phyloP scores from a whole-genome alignment of 129 eudicot genomes.

The Tagetes erecta region DNA sequence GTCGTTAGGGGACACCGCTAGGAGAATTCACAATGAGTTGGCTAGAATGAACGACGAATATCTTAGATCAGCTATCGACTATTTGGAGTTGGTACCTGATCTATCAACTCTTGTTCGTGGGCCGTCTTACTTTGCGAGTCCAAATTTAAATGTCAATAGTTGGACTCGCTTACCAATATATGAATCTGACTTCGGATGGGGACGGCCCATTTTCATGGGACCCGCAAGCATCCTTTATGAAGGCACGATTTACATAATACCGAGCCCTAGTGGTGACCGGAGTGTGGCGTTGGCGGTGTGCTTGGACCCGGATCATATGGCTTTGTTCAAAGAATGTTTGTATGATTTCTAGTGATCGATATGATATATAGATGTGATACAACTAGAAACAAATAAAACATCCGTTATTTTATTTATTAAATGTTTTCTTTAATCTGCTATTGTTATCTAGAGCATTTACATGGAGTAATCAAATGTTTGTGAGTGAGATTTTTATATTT shows the following conservation, averaged over 20 bases:
- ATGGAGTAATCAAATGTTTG: too few species aligned
- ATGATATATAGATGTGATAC: not conserved
- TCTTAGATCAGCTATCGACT: slow-evolving; percentile 60
- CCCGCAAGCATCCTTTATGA: slow-evolving; percentile 54
- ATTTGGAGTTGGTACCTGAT: slow-evolving; percentile 43
- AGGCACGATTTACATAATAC: slow-evolving; percentile 49
- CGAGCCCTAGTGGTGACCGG: slow-evolving; percentile 41
- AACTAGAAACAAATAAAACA: not conserved
- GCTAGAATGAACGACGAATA: slow-evolving; percentile 51
- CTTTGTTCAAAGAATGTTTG: slow-evolving; percentile 38
- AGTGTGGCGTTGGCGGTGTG: slow-evolving; percentile 45
- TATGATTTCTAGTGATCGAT: slow-evolving; percentile 34
- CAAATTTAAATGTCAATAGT: slow-evolving; percentile 53
- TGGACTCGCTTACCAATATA: slow-evolving; percentile 60
- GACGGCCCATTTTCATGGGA: slow-evolving; percentile 58
- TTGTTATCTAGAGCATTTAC: too few species aligned
- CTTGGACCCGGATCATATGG: slow-evolving; percentile 45
- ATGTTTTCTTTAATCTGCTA: not conserved
- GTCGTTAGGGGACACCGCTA: slow-evolving; percentile 40
- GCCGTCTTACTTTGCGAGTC: slow-evolving; percentile 46
- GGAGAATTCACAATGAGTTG: slow-evolving; percentile 44
- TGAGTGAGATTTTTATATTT: too few species aligned
- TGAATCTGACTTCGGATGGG: slow-evolving; percentile 76
- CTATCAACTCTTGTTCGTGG: slow-evolving; percentile 46
- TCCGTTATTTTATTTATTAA: not conserved